These are phyloP conservation scores for Avena sativa DNA, from an alignment of 176 grass and related monocot species.

Conservation along the genomic window DNA sequence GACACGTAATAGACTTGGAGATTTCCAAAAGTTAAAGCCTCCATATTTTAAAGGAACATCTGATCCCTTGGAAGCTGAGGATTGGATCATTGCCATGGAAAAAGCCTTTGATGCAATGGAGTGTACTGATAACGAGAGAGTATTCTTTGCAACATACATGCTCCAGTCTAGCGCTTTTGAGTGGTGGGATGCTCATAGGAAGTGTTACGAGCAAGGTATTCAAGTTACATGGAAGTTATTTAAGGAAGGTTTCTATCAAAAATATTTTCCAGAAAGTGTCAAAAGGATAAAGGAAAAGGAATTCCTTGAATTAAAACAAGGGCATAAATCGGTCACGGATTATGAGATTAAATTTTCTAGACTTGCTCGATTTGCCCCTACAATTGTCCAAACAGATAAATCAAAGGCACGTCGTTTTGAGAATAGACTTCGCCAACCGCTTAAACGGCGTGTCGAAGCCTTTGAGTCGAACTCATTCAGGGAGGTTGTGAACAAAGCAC, in stretches of 20 bases:
- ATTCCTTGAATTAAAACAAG: neutral
- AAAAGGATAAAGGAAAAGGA: neutral
- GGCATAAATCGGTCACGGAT: neutral
- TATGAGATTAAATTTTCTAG: neutral
- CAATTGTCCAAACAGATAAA: too few relatives aligned
- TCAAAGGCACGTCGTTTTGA: neutral
- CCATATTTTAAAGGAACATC: neutral
- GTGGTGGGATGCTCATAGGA: neutral
- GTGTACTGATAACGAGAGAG: neutral
- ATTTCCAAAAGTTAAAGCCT: too few relatives aligned
- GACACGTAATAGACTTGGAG: too few relatives aligned
- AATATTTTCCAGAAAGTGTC: neutral
- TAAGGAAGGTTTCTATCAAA: neutral
- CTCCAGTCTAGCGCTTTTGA: neutral
- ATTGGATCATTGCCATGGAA: neutral
- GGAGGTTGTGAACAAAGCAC: neutral
- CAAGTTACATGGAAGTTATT: neutral
- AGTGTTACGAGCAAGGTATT: neutral
- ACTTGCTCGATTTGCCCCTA: neutral
- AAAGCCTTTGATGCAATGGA: neutral
- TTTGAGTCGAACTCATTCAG: neutral
- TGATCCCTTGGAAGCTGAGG: neutral
- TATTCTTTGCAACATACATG: neutral
- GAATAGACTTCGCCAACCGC: neutral
- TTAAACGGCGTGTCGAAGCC: neutral